Base-by-base conservation (phyloP, 2,329 filamentous ascomycete genomes). In the Verticillium nonalfalfae region DNA sequence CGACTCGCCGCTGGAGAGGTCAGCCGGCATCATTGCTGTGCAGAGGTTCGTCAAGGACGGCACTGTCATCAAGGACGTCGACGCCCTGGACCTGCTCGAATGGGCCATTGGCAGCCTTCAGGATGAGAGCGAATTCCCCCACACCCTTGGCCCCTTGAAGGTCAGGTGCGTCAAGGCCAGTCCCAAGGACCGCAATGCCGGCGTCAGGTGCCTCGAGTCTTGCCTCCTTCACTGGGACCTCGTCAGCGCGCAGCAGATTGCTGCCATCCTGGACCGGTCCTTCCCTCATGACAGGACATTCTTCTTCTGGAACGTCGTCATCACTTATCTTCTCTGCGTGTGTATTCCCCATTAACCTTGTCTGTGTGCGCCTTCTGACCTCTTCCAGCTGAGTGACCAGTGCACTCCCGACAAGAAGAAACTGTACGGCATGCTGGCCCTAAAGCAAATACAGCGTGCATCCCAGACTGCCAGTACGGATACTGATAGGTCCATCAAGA, bases 161-260 rank as follows among this genome's bases (percentile, higher is more conserved):
- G 73, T 75, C 11, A 76, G 80, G 36, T 76, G 82, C 56, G 83
- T 80, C 57, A 86, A 86, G 70, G 79, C 80, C 9, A 72, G 77
- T n/a, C 78, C 82, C 11, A 80, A 78, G 66, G 77, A 80, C 61
- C 79, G 75, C 63, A 69, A 67, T 35, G 68, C 69, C 18, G 77
- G 72, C 5, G 72, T 75, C 9, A 74, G 74, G 54, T 85, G 80
- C 62, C 72, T 86, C 55, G 77, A 82, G 65, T 77, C 79, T 9
- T 86, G 84, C 65, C 67, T 86, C 60, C 71, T 80, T 63, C 75
- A 82, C 59, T 84, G 81, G 76, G 84, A 87, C 65, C 75, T 85
- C 60, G 74, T 77, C 61, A 83, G 81, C 66, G 82, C 83, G 2
- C 84, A 86, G 69, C 81, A 85, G 81, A 85, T 86, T 67, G 80